Percentiles rank a stretch among this genome's conserved stretches.
phyloP scores from a whole-genome alignment of 108 stramenopile genomes.

The Skeletonema tropicum region DNA sequence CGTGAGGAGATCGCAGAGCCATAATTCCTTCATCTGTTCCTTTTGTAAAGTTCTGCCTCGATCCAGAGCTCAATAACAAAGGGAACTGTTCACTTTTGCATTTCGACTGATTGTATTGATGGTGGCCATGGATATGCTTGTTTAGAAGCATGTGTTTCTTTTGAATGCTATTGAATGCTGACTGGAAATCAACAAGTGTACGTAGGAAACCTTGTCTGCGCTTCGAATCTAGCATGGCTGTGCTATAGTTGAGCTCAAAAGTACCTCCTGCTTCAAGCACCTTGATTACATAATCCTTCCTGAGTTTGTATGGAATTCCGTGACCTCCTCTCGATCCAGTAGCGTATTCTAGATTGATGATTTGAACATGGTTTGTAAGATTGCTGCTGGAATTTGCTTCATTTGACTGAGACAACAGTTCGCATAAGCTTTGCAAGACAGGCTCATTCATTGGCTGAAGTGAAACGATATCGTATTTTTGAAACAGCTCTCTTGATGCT shows the following conservation, averaged over 20 bases:
- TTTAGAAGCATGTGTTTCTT: constrained; percentile 44
- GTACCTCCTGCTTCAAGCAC: constrained; percentile 50
- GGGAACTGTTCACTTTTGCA: constrained; percentile 40
- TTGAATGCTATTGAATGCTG: constrained; percentile 45
- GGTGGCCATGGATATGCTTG: not conserved
- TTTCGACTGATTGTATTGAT: not conserved
- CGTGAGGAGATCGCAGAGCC: constrained; percentile 62
- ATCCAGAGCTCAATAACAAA: constrained; percentile 67
- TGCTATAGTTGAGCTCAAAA: constrained; percentile 71
- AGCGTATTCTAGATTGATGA: constrained; percentile 74
- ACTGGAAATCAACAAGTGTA: constrained; percentile 56
- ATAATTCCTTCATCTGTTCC: constrained; percentile 60
- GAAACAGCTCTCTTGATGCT: constrained; percentile 25
- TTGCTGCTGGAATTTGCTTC: not conserved
- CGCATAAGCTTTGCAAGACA: constrained; percentile 65
- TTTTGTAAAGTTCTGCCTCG: constrained; percentile 53
- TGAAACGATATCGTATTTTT: constrained; percentile 74
- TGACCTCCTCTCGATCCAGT: constrained; percentile 53
- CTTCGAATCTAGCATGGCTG: constrained; percentile 65
- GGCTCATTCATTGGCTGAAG: constrained; percentile 71
- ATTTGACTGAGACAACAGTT: constrained; percentile 37
- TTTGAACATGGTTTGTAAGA: constrained; percentile 34
- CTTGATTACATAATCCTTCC: constrained; percentile 57
- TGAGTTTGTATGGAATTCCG: constrained; percentile 62
- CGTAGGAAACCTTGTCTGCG: constrained; percentile 64